Conservation (phyloP, 345 rosid genomes). For the Capsella bursapastoris region DNA sequence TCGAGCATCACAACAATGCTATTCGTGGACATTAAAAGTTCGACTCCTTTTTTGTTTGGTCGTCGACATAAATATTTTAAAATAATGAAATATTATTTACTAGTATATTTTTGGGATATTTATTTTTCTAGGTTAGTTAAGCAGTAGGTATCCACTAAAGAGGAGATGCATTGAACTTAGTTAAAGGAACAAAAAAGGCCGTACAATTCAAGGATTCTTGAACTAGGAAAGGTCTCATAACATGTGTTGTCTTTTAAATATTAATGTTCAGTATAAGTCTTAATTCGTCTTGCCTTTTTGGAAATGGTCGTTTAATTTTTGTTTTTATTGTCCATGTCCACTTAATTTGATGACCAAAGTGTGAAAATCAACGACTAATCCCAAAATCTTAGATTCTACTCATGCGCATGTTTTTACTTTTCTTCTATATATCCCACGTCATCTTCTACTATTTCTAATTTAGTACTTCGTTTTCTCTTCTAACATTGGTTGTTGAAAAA, state of each 20-base stretch:
- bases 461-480: not conserved
- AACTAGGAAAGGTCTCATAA: constrained; percentile 28
- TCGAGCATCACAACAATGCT: not conserved
- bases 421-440: constrained; percentile 7
- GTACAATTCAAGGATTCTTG: constrained; percentile 39
- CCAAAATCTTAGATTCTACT: constrained; percentile 7
- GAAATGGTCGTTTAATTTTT: constrained; percentile 32
- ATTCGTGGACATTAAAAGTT: not conserved
- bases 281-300: constrained; percentile 29
- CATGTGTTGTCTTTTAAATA: constrained; percentile 31
- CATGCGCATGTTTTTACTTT: constrained; percentile 21
- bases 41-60: not conserved
- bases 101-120: not conserved
- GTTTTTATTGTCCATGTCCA: constrained; percentile 33
- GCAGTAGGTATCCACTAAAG: constrained; percentile 19
- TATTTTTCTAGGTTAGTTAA: constrained; percentile 19
- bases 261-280: not conserved
- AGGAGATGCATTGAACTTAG: constrained; percentile 41
- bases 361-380: constrained; percentile 41
- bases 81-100: too few relatives aligned
- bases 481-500: constrained; percentile 17
- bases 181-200: constrained; percentile 13
- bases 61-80: not conserved
- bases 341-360: constrained; percentile 38
- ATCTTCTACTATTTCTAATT: not conserved